A percentile compares a stretch with the other conserved stretches of the same genome.
Conservation (phyloP, 2,329 filamentous ascomycete species). For the Fusarium anthophilum region DNA sequence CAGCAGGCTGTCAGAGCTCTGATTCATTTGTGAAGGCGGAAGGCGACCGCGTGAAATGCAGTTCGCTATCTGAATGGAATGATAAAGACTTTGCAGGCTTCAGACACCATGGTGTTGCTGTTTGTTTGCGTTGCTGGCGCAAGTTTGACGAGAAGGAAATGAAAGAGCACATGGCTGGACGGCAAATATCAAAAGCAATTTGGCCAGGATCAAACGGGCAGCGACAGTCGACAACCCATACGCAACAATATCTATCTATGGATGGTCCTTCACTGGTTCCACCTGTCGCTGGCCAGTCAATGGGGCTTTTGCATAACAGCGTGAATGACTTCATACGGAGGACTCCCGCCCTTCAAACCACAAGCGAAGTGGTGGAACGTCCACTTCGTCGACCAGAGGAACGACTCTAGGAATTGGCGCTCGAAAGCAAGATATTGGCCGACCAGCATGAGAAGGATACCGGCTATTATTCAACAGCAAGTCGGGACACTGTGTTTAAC, state of each 20-base stretch:
- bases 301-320: no score
- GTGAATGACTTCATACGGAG: no score
- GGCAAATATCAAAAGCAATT: neutral
- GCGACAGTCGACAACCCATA: neutral
- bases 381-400: no score
- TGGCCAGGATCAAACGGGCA: neutral
- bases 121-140: neutral
- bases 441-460: no score
- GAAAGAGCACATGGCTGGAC: neutral
- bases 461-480: no score
- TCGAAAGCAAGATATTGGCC: no score
- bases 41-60: neutral
- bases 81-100: neutral
- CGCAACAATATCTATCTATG: neutral
- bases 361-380: no score
- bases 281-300: neutral
- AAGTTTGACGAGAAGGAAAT: neutral
- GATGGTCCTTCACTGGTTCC: neutral
- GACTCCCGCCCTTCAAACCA: no score
- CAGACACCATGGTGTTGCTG: rapidly evolving
- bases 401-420: no score
- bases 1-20: neutral
- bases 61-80: neutral
- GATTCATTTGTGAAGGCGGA: rapidly evolving
- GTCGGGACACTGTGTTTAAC: no score